phyloP scores from a whole-genome alignment of 805 yeast species.

The Lipomyces spencermartinsiae region DNA sequence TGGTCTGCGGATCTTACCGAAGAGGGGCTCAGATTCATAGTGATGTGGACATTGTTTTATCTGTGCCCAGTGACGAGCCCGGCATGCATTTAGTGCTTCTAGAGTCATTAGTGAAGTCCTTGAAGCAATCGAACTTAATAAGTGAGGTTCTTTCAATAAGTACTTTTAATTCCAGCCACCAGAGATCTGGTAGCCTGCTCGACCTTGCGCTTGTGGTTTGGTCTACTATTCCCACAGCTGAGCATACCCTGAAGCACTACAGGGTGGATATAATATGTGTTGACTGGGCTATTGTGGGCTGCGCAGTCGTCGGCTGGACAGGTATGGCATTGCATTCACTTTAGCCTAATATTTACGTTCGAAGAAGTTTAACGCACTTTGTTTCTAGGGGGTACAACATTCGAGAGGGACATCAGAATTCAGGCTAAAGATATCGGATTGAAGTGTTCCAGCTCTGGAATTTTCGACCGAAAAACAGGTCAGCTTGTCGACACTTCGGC shows the following conservation, averaged over 20 bases:
- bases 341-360: neutral
- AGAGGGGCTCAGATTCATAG: conserved; percentile 26
- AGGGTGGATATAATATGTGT: conserved; percentile 38
- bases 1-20: conserved; percentile 37
- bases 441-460: conserved; percentile 30
- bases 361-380: neutral
- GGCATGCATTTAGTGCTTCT: conserved; percentile 24
- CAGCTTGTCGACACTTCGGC: conserved; percentile 31
- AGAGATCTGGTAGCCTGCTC: conserved; percentile 2
- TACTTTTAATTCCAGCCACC: conserved; percentile 5
- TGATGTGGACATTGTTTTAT: conserved; percentile 36
- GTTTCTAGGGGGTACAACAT: conserved; percentile 33
- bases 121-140: conserved; percentile 22
- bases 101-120: conserved; percentile 14
- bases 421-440: conserved; percentile 23
- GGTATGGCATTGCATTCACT: conserved; percentile 21
- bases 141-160: conserved; percentile 24
- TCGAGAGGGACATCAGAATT: conserved; percentile 35
- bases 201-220: conserved; percentile 35
- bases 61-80: conserved; percentile 18
- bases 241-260: conserved; percentile 13
- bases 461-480: conserved; percentile 24
- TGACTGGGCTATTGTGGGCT: conserved; percentile 34
- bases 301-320: conserved; percentile 40
- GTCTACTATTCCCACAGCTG: conserved; percentile 20